Base-by-base conservation (phyloP, 768 basidiomycete species). In the Tulasnella sp. region DNA sequence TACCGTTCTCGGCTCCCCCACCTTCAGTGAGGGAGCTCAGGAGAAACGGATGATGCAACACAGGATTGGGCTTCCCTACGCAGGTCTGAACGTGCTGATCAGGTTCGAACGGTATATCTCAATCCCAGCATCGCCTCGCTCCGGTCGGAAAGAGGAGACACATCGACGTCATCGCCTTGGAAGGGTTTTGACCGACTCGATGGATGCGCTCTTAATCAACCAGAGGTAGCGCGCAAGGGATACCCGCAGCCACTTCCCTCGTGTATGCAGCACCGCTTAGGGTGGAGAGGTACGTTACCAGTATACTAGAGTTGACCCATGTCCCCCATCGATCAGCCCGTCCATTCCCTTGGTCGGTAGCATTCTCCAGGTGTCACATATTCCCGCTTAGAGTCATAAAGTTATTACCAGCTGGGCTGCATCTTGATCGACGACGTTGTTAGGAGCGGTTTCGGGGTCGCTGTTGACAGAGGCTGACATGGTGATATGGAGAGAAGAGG, bases 21-120 rank as follows among this genome's bases (percentile, higher is more conserved):
- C 83, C 83, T 83, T 83, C 81, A 83, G 78, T 85, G 83, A 84
- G 40, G 42, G 73, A 88, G 88, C 87, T 85, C 85, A 42, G 77
- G 78, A 58, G 81, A 81, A 82, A 85, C 83, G 86, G 87, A 86
- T 87, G 85, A 82, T 84, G 85, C 84, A 85, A 86, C 88, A 91
- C 93, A 93, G 90, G 89, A 88, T 58, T 80, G 93, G 82, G 93
- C 84, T 94, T 96, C 94, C 94, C 95, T 96, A 94, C 95, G 96
- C 95, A 95, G 94, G 94, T 95, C 89, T 96, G 78, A 90, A 95
- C 91, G 64, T 93, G 89, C 94, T 95, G 93, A 90, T 94, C 96
- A 96, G 94, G 95, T 96, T 96, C 94, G 87, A 91, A 92, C 96
- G 95, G 95, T 96, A 91, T 96, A 94, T 96, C 96, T 97, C 95